Evolutionary conservation across 371 early-diverging fungal species (phyloP).

Genomic region (Rhizopus delemar): DNA sequence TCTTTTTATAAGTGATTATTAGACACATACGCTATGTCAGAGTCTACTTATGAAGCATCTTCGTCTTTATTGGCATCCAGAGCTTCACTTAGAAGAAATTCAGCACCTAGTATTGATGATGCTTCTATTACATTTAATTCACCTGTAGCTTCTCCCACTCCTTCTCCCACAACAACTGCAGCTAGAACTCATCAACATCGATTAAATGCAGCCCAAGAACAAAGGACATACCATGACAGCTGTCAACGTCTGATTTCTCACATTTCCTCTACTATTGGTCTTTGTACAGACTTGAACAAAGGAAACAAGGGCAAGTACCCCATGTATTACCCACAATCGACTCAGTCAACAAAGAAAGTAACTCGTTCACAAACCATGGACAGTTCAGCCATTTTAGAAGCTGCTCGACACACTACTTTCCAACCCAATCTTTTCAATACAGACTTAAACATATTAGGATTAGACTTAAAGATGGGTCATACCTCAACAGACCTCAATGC

Average conservation of each 20-base stretch:
- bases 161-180: constrained; percentile 23
- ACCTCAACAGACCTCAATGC: constrained; percentile 47
- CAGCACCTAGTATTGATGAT: constrained; percentile 35
- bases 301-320: constrained; percentile 65
- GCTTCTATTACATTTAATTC: constrained; percentile 11
- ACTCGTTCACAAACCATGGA: constrained; percentile 44
- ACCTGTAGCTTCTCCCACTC: constrained; percentile 17
- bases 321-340: constrained; percentile 64
- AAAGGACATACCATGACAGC: constrained; percentile 71
- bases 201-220: constrained; percentile 55
- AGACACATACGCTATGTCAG: background rate
- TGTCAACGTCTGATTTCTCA: constrained; percentile 67
- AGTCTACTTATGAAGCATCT: constrained; percentile 7
- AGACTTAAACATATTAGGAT: constrained; percentile 63
- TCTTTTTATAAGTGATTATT: background rate
- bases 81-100: constrained; percentile 34
- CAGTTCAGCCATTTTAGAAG: constrained; percentile 26
- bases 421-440: background rate
- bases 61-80: constrained; percentile 16
- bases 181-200: constrained; percentile 45
- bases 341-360: constrained; percentile 22
- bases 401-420: constrained; percentile 31
- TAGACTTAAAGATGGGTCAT: constrained; percentile 70
- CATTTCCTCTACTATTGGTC: constrained; percentile 55
- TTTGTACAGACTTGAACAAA: constrained; percentile 65